These are phyloP conservation scores for Takakia lepidozioides DNA, from an alignment of 225 moss, liverwort and hornwort species.

Conservation along the genomic window DNA sequence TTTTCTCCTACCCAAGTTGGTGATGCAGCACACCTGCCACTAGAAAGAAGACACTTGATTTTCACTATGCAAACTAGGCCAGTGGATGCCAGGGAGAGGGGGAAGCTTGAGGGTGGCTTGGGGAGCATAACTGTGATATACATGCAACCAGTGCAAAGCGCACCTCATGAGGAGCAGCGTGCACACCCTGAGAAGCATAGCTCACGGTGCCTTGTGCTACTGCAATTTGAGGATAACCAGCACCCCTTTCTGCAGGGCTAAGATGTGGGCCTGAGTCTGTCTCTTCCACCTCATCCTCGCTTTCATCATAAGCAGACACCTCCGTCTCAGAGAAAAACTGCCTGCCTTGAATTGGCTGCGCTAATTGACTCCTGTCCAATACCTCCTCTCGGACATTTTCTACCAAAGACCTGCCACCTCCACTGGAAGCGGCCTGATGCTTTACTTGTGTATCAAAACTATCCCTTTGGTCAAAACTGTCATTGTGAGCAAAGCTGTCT, in stretches of 20 bases:
- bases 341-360: constrained; percentile 10
- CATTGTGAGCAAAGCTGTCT: too few relatives aligned
- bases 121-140: too few relatives aligned
- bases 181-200: too few relatives aligned
- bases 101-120: too few relatives aligned
- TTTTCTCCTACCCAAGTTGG: too few relatives aligned
- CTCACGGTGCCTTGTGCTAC: too few relatives aligned
- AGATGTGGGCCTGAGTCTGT: constrained; percentile 1
- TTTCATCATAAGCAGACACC: constrained; percentile 45
- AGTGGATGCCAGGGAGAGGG: too few relatives aligned
- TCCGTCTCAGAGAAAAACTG: constrained; percentile 55
- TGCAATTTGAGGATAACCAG: constrained; percentile 33
- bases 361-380: not conserved
- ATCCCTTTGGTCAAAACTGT: constrained; percentile 15
- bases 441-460: constrained; percentile 23
- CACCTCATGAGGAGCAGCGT: too few relatives aligned
- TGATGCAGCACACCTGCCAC: too few relatives aligned
- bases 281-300: constrained; percentile 17
- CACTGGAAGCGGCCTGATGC: constrained; percentile 24
- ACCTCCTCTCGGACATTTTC: constrained; percentile 6
- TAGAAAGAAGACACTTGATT: too few relatives aligned
- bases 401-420: constrained; percentile 19
- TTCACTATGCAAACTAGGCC: too few relatives aligned
- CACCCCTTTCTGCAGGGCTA: constrained; percentile 9
- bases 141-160: too few relatives aligned